Percentiles rank a stretch among this genome's conserved stretches.
phyloP scores from a whole-genome alignment of 129 eudicot genomes.

The Flaveria linearis region DNA sequence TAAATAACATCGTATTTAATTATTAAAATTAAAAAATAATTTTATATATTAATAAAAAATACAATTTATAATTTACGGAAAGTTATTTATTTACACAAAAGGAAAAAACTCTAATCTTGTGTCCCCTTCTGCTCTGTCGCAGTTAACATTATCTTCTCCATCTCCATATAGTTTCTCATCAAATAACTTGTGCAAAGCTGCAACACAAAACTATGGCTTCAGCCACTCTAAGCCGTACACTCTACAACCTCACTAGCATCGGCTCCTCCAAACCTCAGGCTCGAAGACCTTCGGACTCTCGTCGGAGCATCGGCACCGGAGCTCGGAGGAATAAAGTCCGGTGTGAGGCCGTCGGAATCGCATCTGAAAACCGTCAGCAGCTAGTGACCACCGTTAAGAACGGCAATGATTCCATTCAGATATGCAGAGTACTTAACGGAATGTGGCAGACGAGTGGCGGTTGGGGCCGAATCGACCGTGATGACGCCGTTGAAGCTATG shows the following conservation, averaged over 20 bases:
- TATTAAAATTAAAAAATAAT: too few species aligned
- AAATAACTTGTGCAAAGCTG: neutral
- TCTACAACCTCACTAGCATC: constrained; percentile 28
- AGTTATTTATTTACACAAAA: too few species aligned
- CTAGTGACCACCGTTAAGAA: constrained; percentile 52
- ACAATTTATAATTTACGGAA: too few species aligned
- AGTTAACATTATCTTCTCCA: constrained; percentile 32
- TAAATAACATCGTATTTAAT: too few species aligned
- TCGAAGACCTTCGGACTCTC: constrained; percentile 8
- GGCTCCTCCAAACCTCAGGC: constrained; percentile 25
- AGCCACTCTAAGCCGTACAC: constrained; percentile 24
- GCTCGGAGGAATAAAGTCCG: constrained; percentile 31
- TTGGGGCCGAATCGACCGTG: constrained; percentile 92
- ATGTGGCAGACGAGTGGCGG: constrained; percentile 99
- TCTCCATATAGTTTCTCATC: constrained; percentile 8
- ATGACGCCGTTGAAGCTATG: constrained; percentile 90
- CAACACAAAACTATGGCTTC: constrained; percentile 31
- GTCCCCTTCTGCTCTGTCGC: neutral
- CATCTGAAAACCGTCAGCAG: constrained; percentile 46
- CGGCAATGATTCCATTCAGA: constrained; percentile 81
- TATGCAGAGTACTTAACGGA: constrained; percentile 90
- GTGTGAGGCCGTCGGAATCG: constrained; percentile 46
- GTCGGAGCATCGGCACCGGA: constrained; percentile 22
- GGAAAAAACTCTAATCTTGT: neutral
- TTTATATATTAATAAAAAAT: too few species aligned